Percentiles rank a stretch among this genome's conserved stretches.
Evolutionary conservation across 495 filamentous ascomycete genomes (phyloP).

Genomic region (Aspergillus funiculosus): DNA sequence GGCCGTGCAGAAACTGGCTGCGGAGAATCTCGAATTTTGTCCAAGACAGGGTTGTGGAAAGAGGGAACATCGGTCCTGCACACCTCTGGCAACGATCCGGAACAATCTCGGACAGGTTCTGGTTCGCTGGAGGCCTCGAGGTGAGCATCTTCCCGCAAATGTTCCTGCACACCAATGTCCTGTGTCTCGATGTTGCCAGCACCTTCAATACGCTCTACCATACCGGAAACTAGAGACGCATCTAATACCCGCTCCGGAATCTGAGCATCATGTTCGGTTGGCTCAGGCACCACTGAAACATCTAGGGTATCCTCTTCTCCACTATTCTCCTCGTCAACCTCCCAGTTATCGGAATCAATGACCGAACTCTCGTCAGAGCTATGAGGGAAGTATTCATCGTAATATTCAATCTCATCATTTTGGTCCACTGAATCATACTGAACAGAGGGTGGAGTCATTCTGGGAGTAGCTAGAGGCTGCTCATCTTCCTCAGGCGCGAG

Average conservation of each 20-base stretch:
- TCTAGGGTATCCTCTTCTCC: constrained; percentile 1
- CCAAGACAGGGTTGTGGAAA: too few relatives aligned
- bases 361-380: constrained; percentile 2
- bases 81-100: too few relatives aligned
- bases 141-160: too few relatives aligned
- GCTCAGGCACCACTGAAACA: background rate
- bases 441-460: constrained; percentile 21
- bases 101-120: too few relatives aligned
- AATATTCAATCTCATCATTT: constrained; percentile 6
- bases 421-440: background rate
- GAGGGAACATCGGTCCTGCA: too few relatives aligned
- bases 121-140: too few relatives aligned
- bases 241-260: background rate
- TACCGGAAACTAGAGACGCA: background rate
- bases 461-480: constrained; percentile 21
- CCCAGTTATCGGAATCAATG: constrained; percentile 11
- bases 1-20: too few relatives aligned
- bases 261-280: constrained; percentile 4
- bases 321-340: constrained; percentile 4
- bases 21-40: too few relatives aligned
- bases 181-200: too few relatives aligned
- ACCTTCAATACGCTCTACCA: too few relatives aligned
- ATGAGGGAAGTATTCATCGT: background rate
- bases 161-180: too few relatives aligned
- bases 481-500: constrained; percentile 11